These are phyloP conservation scores for Aspergillus ochraceoroseus DNA, from an alignment of 2,329 filamentous ascomycete genomes.

Conservation along the genomic window DNA sequence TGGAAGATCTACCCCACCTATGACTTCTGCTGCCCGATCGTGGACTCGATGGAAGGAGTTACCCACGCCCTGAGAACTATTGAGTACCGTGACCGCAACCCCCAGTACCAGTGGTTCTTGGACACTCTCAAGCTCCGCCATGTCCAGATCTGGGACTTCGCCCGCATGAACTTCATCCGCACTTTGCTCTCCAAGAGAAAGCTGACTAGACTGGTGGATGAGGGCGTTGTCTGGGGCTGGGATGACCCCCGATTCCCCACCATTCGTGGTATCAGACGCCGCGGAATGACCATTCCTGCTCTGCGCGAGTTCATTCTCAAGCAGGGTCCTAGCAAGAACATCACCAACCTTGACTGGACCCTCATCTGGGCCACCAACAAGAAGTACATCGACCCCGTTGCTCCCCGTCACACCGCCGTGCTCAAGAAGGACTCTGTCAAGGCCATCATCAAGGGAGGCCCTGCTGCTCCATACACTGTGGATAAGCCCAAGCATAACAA, in stretches of 20 bases:
- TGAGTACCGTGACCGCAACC: conserved; percentile 53
- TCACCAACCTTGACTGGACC: conserved; percentile 49
- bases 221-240: conserved; percentile 49
- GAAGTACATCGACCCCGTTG: conserved; percentile 73
- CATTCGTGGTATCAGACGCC: conserved; percentile 47
- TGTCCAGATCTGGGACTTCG: conserved; percentile 51
- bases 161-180: conserved; percentile 50
- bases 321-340: conserved; percentile 48
- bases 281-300: conserved; percentile 48
- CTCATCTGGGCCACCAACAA: conserved; percentile 60
- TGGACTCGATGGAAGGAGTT: conserved; percentile 59
- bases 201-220: conserved; percentile 48
- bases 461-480: conserved; percentile 55
- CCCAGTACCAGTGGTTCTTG: conserved; percentile 51
- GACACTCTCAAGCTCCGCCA: conserved; percentile 45
- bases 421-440: conserved; percentile 66
- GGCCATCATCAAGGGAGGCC: conserved; percentile 63
- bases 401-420: conserved; percentile 69
- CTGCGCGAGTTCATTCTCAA: conserved; percentile 49
- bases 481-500: conserved; percentile 85
- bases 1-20: conserved; percentile 67
- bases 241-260: conserved; percentile 51
- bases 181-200: conserved; percentile 51
- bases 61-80: conserved; percentile 62
- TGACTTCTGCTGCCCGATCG: conserved; percentile 61